A percentile compares a stretch with the other conserved stretches of the same genome.
phyloP scores from a whole-genome alignment of 768 basidiomycete species.

The Leccinum pellstonianum region DNA sequence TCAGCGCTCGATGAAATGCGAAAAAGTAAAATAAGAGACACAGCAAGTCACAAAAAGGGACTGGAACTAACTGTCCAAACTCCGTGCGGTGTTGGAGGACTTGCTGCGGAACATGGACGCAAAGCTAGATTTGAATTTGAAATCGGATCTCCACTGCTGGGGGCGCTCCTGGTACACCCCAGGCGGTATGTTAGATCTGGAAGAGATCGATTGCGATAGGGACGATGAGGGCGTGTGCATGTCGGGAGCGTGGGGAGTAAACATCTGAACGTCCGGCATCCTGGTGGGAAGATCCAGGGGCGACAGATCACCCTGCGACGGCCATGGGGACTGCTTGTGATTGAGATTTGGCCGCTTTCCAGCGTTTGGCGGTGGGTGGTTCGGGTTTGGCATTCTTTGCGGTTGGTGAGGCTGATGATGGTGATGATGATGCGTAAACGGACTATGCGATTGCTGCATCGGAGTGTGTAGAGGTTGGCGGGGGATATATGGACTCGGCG shows the following conservation, averaged over 20 bases:
- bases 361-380: not conserved
- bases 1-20: not conserved
- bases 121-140: conserved; percentile 33
- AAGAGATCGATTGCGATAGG: conserved; percentile 18
- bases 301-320: conserved; percentile 20
- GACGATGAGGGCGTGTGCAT: conserved; percentile 30
- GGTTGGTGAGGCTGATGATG: conserved; percentile 3
- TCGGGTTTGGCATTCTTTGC: conserved; percentile 1
- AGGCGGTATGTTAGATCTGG: conserved; percentile 12
- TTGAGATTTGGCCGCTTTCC: conserved; percentile 7
- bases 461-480: conserved; percentile 17
- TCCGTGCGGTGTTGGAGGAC: conserved; percentile 17
- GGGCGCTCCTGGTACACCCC: conserved; percentile 23
- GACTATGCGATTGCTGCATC: conserved; percentile 12
- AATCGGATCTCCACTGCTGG: conserved; percentile 30
- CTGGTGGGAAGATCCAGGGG: conserved; percentile 16
- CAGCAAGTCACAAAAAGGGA: not conserved
- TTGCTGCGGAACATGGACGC: conserved; percentile 30
- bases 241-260: conserved; percentile 14
- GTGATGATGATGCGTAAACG: conserved; percentile 2
- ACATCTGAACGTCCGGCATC: conserved; percentile 22
- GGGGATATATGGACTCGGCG: conserved; percentile 33
- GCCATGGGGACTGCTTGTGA: conserved; percentile 14
- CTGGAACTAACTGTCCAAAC: conserved; percentile 20
- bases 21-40: not conserved